Conservation (phyloP, 495 filamentous ascomycete genomes). For the Pyronema omphalodes region DNA sequence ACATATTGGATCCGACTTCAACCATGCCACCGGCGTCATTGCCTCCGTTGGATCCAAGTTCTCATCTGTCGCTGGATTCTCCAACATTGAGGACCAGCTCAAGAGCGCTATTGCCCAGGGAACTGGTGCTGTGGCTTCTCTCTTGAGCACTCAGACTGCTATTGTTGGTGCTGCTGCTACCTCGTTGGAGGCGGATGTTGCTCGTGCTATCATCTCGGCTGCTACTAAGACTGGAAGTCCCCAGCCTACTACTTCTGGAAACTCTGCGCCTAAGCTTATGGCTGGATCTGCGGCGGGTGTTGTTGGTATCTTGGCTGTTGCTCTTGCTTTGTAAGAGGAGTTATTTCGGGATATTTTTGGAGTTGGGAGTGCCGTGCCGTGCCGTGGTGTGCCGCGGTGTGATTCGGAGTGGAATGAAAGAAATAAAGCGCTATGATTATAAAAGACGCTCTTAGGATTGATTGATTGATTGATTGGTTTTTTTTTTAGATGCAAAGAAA, state of each 20-base stretch:
- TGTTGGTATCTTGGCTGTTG: background rate
- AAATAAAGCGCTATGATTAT: too few relatives aligned
- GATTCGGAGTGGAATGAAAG: too few relatives aligned
- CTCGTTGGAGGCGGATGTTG: conserved; percentile 3
- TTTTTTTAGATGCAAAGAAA: too few relatives aligned
- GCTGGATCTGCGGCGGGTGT: background rate
- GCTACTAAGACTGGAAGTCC: conserved; percentile 1
- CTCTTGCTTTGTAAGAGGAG: background rate
- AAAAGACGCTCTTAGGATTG: too few relatives aligned
- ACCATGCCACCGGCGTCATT: conserved; percentile 6
- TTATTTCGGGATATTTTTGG: background rate
- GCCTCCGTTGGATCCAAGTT: background rate
- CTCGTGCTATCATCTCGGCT: conserved; percentile 8
- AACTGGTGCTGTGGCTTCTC: conserved; percentile 6
- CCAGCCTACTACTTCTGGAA: background rate
- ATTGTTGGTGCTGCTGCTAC: conserved; percentile 4
- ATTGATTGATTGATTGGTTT: too few relatives aligned
- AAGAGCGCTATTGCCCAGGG: conserved; percentile 4
- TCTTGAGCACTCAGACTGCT: conserved; percentile 3
- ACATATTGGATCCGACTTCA: background rate
- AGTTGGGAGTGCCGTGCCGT: too few relatives aligned
- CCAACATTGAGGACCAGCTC: conserved; percentile 1
- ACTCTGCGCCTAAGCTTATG: background rate
- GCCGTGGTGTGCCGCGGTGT: too few relatives aligned
- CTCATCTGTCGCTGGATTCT: background rate